phyloP scores from a whole-genome alignment of 2,329 filamentous ascomycete genomes.

The Colletotrichum horii region DNA sequence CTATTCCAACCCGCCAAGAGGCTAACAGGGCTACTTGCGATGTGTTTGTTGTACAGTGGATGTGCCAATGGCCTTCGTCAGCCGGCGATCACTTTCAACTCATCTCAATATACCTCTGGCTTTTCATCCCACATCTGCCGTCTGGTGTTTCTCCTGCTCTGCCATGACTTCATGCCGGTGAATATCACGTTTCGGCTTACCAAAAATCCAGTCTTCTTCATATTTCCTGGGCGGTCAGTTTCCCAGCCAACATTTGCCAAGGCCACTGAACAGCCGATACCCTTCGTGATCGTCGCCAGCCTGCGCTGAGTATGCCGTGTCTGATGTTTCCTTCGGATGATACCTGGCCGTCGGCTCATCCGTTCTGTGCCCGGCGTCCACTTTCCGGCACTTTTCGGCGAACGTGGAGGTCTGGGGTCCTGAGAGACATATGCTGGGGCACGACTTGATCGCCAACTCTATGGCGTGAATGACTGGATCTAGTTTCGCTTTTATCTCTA shows the following conservation, averaged over 20 bases:
- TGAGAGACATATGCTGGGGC: background rate
- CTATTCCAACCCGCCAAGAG: background rate
- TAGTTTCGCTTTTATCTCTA: background rate
- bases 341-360: background rate
- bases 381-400: background rate
- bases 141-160: background rate
- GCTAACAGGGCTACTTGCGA: background rate
- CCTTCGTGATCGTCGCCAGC: background rate
- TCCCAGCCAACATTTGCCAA: background rate
- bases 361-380: background rate
- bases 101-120: background rate
- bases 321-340: constrained; percentile 10
- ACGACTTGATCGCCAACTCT: background rate
- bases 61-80: background rate
- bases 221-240: background rate
- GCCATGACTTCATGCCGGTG: background rate
- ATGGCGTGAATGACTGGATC: background rate
- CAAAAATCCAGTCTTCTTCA: background rate
- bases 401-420: background rate
- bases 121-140: background rate
- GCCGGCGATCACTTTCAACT: background rate
- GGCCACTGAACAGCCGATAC: background rate
- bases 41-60: background rate
- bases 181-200: background rate
- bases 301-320: background rate